These are phyloP conservation scores for Sarocladiaceae sp. DNA, from an alignment of 2,329 filamentous ascomycete genomes.

Conservation along the genomic window DNA sequence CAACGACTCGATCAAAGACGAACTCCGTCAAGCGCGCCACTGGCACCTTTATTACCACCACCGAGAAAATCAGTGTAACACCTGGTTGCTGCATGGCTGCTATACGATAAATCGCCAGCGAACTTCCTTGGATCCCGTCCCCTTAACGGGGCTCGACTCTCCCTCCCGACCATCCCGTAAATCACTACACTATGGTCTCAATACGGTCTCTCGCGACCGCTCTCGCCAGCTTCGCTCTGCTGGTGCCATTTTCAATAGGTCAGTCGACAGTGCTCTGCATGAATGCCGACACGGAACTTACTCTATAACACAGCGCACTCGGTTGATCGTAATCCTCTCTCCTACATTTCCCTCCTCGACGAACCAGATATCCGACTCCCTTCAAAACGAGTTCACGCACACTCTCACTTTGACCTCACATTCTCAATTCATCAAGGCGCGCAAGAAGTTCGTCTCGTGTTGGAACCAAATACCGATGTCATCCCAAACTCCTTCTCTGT, in stretches of 20 bases:
- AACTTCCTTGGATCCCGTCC: not conserved
- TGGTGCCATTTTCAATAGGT: conserved; percentile 28
- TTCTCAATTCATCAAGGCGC: conserved; percentile 68
- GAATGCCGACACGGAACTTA: conserved; percentile 16
- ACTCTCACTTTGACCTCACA: conserved; percentile 79
- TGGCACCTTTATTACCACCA: not conserved
- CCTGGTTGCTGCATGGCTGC: not conserved
- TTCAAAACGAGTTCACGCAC: conserved; percentile 72
- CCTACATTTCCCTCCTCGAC: conserved; percentile 67
- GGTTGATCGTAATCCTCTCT: conserved; percentile 70
- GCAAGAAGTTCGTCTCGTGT: conserved; percentile 69
- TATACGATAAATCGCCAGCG: not conserved
- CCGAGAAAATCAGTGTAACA: not conserved
- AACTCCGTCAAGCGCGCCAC: not conserved
- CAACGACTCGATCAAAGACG: not conserved
- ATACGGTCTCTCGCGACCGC: conserved; percentile 26
- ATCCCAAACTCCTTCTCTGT: conserved; percentile 72
- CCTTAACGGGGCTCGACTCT: conserved; percentile 7
- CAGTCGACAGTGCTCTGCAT: conserved; percentile 11
- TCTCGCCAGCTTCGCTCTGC: conserved; percentile 24
- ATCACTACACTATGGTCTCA: conserved; percentile 25
- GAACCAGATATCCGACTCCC: conserved; percentile 74
- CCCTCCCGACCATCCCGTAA: conserved; percentile 1
- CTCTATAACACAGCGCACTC: conserved; percentile 56
- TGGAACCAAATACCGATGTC: conserved; percentile 91